A percentile compares a stretch with the other conserved stretches of the same genome.
These are phyloP conservation scores for Bretschneidera sinensis DNA, from an alignment of 345 rosid species.

Conservation along the genomic window DNA sequence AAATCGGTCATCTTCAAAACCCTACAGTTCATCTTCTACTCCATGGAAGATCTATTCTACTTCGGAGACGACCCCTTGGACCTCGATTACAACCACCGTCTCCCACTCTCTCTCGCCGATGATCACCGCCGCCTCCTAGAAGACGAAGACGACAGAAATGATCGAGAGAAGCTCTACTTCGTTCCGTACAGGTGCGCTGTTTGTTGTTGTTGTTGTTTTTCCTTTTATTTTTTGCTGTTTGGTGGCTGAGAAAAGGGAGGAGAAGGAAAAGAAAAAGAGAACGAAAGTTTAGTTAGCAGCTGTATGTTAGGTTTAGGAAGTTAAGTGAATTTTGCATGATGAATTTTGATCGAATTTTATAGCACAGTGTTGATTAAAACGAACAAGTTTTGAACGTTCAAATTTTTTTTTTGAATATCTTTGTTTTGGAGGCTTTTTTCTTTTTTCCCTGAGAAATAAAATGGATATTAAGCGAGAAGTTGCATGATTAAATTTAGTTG, in stretches of 20 bases:
- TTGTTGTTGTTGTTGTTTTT: neutral
- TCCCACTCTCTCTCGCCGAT: slow-evolving; percentile 12
- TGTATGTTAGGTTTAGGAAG: too few species aligned
- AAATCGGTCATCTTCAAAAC: slow-evolving; percentile 19
- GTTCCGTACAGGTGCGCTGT: slow-evolving; percentile 42
- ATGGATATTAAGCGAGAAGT: neutral
- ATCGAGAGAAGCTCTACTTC: slow-evolving; percentile 32
- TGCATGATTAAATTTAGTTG: neutral
- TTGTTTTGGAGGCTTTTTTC: too few species aligned
- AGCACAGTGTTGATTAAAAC: neutral
- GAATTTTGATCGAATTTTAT: neutral
- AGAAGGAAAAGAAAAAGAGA: neutral
- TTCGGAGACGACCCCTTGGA: slow-evolving; percentile 25
- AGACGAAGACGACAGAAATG: slow-evolving; percentile 17
- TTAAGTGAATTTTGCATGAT: neutral
- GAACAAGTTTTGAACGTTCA: neutral
- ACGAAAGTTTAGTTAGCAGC: too few species aligned
- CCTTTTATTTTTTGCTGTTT: neutral
- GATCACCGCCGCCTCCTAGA: slow-evolving; percentile 7
- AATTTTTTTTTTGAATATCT: neutral
- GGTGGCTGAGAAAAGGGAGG: slow-evolving; percentile 9
- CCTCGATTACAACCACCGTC: slow-evolving; percentile 14
- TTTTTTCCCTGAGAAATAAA: too few species aligned
- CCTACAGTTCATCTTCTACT: slow-evolving; percentile 9
- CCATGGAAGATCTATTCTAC: slow-evolving; percentile 29